Evolutionary conservation across 441 rosid genomes (phyloP), one percentile per base, ranked within the genome.

Genomic region (Isatis lusitanica): DNA sequence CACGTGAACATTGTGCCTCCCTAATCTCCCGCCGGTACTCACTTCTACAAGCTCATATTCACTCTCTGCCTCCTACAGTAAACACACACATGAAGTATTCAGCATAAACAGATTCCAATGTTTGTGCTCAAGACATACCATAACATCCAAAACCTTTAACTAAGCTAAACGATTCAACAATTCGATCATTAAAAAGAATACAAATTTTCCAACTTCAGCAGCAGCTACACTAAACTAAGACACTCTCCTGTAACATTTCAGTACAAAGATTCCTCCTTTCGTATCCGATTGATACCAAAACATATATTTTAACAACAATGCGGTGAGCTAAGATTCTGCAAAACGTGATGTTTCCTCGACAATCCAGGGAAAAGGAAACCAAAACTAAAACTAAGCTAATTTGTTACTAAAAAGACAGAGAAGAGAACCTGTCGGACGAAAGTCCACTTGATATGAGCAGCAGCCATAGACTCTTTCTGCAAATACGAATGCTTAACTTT

Each of bases 381-480:
- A 53, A 31, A 75, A 48, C 68, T n/a, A 51, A 51, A 52, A 28
- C 57, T 11, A 59, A 63, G 17, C 65, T 6, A 52, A 12, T 18
- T 12, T 0, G 24, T 35, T 6, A 43, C 28, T 9, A 0, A 4
- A 7, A 13, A 36, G 21, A 40, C 48, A 61, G 6, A 68, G 44
- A 75, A 40, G 51, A 57, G 71, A 31, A 94, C 97, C 93, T 94
- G 97, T 63, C 80, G 83, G 36, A 92, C 92, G 0, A 84, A 85
- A 80, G 95, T 94, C 98, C 97, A 94, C 80, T 94, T 94, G 62
- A 85, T 81, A 79, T 92, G 98, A 63, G 91, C 97, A 75, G 97
- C 78, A 85, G 69, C 79, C 65, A 77, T 62, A 28, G 97, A 94
- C 71, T 92, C 97, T 63, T 72, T 86, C 83, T 94, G 98, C 67